A percentile compares a stretch with the other conserved stretches of the same genome.
Evolutionary conservation across 225 moss, liverwort and hornwort genomes (phyloP).

Genomic region (Neckera pumila): DNA sequence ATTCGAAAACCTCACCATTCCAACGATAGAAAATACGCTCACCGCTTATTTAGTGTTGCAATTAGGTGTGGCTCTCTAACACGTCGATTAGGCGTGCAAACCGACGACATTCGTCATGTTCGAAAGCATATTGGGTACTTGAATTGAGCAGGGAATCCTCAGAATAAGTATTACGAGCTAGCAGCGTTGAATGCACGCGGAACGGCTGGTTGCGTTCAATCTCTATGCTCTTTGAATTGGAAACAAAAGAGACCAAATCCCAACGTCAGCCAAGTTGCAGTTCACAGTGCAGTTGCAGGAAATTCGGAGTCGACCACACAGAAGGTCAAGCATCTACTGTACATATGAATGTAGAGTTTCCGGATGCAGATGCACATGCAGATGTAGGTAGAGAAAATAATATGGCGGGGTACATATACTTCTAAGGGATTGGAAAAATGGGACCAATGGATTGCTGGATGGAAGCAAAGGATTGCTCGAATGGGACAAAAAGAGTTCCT

Average conservation of each 20-base stretch:
- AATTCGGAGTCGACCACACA: not conserved
- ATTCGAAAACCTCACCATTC: not conserved
- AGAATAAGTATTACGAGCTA: not conserved
- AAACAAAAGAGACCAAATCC: not conserved
- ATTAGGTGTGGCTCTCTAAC: not conserved
- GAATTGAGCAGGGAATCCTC: not conserved
- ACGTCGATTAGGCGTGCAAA: not conserved
- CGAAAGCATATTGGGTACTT: not conserved
- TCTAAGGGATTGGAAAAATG: too few relatives aligned
- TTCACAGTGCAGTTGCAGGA: not conserved
- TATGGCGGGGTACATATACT: too few relatives aligned
- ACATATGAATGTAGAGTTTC: not conserved
- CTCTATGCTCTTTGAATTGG: not conserved
- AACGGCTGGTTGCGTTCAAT: not conserved
- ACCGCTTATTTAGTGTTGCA: not conserved
- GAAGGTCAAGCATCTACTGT: not conserved
- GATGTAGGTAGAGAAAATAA: not conserved
- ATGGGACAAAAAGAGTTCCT: not conserved
- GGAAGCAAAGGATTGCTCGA: not conserved
- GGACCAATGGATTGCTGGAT: not conserved
- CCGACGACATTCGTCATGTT: not conserved
- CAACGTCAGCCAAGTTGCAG: too few relatives aligned
- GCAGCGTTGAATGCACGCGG: not conserved
- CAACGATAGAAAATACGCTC: not conserved
- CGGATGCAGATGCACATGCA: not conserved